Evolutionary conservation across 441 rosid genomes (phyloP).

Genomic region (Iberis amara): DNA sequence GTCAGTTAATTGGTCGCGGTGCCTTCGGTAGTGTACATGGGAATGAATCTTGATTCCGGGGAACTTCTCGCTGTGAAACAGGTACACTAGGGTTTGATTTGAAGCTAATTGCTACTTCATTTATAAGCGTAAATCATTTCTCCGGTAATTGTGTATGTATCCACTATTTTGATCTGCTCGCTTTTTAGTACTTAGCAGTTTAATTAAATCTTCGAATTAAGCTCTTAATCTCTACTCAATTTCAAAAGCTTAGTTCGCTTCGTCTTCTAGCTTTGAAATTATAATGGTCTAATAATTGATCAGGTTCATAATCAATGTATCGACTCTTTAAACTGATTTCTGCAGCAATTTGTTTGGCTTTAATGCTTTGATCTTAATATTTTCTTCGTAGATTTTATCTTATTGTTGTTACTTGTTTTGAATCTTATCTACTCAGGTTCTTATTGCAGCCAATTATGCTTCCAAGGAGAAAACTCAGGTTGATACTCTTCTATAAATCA

Average conservation of each 20-base stretch:
- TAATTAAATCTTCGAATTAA: too few species aligned
- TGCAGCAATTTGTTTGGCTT: neutral
- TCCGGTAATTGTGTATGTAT: neutral
- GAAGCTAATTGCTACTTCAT: conserved; percentile 3
- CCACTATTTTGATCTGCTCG: too few species aligned
- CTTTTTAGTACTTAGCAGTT: too few species aligned
- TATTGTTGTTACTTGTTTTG: conserved; percentile 4
- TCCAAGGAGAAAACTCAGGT: conserved; percentile 91
- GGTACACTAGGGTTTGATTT: conserved; percentile 34
- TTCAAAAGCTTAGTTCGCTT: neutral
- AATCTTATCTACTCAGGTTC: conserved; percentile 44
- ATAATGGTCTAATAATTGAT: too few species aligned
- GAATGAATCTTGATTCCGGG: conserved; percentile 96
- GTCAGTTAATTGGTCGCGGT: conserved; percentile 90
- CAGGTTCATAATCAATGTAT: too few species aligned
- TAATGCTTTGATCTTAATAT: too few species aligned
- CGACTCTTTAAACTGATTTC: neutral
- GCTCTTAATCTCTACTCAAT: neutral
- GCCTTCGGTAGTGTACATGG: conserved; percentile 95
- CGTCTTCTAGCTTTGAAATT: neutral
- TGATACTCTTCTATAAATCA: neutral
- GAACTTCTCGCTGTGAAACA: conserved; percentile 94
- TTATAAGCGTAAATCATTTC: neutral
- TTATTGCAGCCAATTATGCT: conserved; percentile 65
- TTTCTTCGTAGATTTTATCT: neutral